Percentiles rank a stretch among this genome's conserved stretches.
Conservation (phyloP, 2,329 filamentous ascomycete species). For the Akanthomyces lecanii region DNA sequence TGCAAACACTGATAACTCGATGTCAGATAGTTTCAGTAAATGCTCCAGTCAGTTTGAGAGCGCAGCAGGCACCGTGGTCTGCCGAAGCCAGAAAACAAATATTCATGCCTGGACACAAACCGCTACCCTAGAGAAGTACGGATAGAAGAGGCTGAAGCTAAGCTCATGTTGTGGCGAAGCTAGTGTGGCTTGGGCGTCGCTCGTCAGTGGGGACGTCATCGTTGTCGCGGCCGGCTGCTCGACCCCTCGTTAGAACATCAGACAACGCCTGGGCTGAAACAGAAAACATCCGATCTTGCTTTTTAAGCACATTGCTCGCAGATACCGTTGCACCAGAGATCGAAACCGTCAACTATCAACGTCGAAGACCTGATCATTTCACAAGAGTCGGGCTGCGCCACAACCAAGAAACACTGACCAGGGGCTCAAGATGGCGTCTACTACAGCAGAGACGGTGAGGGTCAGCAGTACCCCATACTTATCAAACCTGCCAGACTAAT, state of each 20-base stretch:
- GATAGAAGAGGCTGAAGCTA: slow-evolving; percentile 12
- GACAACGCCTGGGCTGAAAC: slow-evolving; percentile 20
- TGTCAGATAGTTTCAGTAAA: not conserved
- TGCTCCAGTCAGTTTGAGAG: not conserved
- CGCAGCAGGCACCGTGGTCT: not conserved
- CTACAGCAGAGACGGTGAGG: slow-evolving; percentile 17
- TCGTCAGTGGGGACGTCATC: slow-evolving; percentile 37
- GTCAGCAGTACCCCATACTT: slow-evolving; percentile 9
- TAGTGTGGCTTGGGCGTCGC: slow-evolving; percentile 23
- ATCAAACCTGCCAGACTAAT: slow-evolving; percentile 7
- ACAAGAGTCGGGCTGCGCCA: slow-evolving; percentile 8
- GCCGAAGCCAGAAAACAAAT: not conserved
- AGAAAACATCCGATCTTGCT: slow-evolving; percentile 8
- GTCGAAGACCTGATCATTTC: not conserved
- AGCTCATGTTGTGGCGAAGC: slow-evolving; percentile 23
- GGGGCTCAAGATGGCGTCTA: slow-evolving; percentile 18
- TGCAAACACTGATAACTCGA: not conserved
- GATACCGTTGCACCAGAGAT: not conserved
- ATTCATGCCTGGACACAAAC: not conserved
- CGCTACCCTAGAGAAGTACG: slow-evolving; percentile 7
- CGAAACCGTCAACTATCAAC: not conserved
- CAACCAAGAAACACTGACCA: slow-evolving; percentile 11
- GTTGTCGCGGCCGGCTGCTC: slow-evolving; percentile 27
- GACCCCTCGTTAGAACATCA: slow-evolving; percentile 28
- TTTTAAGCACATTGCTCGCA: not conserved